These are phyloP conservation scores for Blastobotrys americana DNA, from an alignment of 805 yeast species.

Conservation along the genomic window DNA sequence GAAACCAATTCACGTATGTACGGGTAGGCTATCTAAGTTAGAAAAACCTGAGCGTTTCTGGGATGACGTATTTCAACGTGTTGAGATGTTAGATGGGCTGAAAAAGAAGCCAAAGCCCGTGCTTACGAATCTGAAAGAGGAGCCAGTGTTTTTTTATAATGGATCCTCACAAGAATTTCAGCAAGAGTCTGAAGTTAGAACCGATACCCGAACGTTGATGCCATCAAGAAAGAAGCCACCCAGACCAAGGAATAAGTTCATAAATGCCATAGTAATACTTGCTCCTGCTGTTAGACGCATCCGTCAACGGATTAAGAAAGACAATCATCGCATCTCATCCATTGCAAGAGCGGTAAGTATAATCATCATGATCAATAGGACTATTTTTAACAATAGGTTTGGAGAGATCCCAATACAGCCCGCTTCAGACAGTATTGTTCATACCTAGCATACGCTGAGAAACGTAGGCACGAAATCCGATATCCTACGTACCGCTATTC, in stretches of 20 bases:
- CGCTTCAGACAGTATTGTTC: neutral
- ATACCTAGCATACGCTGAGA: constrained; percentile 4
- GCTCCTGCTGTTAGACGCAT: neutral
- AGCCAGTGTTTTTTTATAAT: neutral
- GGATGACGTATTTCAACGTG: neutral
- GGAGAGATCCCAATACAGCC: neutral
- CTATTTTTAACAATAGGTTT: constrained; percentile 3
- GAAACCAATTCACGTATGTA: neutral
- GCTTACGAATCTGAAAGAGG: neutral
- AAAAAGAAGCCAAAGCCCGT: neutral
- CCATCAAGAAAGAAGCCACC: constrained; percentile 4
- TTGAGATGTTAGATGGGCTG: neutral
- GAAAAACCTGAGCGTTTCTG: neutral
- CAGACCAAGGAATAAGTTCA: constrained; percentile 6
- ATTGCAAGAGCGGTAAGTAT: constrained; percentile 1
- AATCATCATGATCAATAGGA: too few species aligned
- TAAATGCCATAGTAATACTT: constrained; percentile 1
- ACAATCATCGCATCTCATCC: neutral
- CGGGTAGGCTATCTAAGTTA: neutral
- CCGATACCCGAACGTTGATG: neutral
- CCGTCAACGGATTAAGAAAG: neutral
- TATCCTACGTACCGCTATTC: constrained; percentile 4
- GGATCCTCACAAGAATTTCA: neutral
- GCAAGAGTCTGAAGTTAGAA: neutral
- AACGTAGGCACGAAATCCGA: neutral